These are phyloP conservation scores for Nicotiana tabacum DNA, from an alignment of 257 asterid genomes.

Conservation along the genomic window DNA sequence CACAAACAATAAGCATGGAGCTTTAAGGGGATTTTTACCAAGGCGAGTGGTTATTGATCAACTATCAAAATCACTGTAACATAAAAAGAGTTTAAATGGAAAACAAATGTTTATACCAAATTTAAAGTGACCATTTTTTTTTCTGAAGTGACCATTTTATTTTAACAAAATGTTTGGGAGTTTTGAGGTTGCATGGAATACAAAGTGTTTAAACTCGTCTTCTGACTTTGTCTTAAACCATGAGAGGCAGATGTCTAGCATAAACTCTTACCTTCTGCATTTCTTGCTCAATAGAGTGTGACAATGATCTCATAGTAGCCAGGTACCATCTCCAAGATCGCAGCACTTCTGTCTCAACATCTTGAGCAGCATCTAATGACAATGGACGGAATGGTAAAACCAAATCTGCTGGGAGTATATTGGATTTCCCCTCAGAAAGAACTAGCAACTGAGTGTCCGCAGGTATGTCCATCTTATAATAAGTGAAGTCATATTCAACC, in stretches of 20 bases:
- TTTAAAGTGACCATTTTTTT: background rate
- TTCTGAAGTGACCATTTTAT: background rate
- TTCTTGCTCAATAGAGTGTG: slow-evolving; percentile 63
- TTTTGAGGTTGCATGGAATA: background rate
- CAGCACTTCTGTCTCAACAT: slow-evolving; percentile 38
- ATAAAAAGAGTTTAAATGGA: background rate
- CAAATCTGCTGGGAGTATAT: slow-evolving; percentile 78
- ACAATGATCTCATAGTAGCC: slow-evolving; percentile 64
- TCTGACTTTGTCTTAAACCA: background rate
- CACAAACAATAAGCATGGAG: too few species aligned
- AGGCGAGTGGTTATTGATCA: background rate
- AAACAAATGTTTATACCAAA: background rate
- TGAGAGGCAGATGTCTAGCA: background rate
- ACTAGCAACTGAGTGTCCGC: slow-evolving; percentile 69
- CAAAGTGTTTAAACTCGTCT: background rate
- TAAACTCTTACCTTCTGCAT: slow-evolving; percentile 60
- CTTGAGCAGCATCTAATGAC: slow-evolving; percentile 30
- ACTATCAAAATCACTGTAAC: background rate
- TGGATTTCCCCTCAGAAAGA: slow-evolving; percentile 85
- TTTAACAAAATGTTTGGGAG: background rate
- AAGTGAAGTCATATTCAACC: slow-evolving; percentile 87
- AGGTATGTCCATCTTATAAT: slow-evolving; percentile 83
- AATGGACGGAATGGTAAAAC: slow-evolving; percentile 73
- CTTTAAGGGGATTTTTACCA: background rate
- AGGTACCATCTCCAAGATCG: slow-evolving; percentile 88